Evolutionary conservation across 1,139 yeast species (phyloP).

Genomic region (Scheffersomyces insectosa): DNA sequence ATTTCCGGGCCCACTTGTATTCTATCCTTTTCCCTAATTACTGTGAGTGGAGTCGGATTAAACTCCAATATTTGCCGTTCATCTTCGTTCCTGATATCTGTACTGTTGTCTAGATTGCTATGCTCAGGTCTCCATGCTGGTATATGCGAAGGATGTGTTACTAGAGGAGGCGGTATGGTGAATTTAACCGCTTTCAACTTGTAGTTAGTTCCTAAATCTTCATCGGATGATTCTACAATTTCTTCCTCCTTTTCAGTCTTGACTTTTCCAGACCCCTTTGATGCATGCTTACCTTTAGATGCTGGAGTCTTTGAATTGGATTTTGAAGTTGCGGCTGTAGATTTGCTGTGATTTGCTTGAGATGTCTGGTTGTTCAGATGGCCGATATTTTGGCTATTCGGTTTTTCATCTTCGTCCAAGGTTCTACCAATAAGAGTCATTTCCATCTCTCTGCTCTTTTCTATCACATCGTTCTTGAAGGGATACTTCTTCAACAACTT

Average conservation of each 20-base stretch:
- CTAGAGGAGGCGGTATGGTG: conserved; percentile 56
- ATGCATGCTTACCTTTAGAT: not conserved
- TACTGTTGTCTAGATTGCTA: conserved; percentile 38
- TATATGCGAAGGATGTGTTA: conserved; percentile 80
- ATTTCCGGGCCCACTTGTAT: conserved; percentile 29
- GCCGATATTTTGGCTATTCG: not conserved
- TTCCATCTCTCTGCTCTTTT: conserved; percentile 26
- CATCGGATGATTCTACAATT: conserved; percentile 12
- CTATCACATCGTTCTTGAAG: conserved; percentile 32
- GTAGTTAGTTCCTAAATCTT: conserved; percentile 20
- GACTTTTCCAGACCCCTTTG: not conserved
- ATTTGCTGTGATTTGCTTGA: not conserved
- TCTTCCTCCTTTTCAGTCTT: conserved; percentile 6
- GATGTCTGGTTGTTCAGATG: not conserved
- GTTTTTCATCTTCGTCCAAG: conserved; percentile 6
- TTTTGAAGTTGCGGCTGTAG: not conserved
- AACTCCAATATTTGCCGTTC: conserved; percentile 37
- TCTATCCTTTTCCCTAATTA: conserved; percentile 20
- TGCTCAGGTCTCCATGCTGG: conserved; percentile 59
- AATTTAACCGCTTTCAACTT: conserved; percentile 46
- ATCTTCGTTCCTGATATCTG: conserved; percentile 10
- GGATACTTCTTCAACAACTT: conserved; percentile 37
- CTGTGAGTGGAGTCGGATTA: conserved; percentile 30
- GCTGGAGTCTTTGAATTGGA: conserved; percentile 1
- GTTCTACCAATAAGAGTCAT: conserved; percentile 16